phyloP scores from a whole-genome alignment of 306 rosid genomes.

The Sechiopsis laciniata region DNA sequence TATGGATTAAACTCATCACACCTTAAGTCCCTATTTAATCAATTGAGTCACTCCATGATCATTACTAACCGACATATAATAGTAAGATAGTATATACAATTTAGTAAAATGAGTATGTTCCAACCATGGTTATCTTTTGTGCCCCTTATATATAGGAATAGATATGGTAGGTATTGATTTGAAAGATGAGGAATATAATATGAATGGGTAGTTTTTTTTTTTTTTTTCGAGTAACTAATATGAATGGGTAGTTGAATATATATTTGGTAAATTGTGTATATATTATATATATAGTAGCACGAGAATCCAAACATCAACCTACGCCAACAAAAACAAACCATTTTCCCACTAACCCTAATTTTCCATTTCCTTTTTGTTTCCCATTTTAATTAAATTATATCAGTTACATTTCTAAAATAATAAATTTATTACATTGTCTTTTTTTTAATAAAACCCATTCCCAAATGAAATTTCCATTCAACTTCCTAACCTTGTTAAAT shows the following conservation, averaged over 20 bases:
- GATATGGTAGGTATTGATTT: too few relatives aligned
- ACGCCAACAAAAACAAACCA: conserved; percentile 16
- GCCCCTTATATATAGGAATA: too few relatives aligned
- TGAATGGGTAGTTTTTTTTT: not conserved
- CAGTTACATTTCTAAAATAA: not conserved
- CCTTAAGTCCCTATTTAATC: too few relatives aligned
- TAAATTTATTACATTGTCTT: not conserved
- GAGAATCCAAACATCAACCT: not conserved
- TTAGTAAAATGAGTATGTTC: too few relatives aligned
- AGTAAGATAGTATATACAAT: too few relatives aligned
- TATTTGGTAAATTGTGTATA: not conserved
- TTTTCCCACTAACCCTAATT: conserved; percentile 5
- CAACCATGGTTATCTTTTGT: too few relatives aligned
- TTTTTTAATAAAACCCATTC: not conserved
- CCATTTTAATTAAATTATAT: not conserved
- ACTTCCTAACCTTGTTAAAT: too few relatives aligned
- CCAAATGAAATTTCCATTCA: not conserved
- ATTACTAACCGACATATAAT: too few relatives aligned
- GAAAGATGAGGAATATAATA: not conserved
- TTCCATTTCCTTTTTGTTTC: not conserved
- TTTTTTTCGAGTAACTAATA: too few relatives aligned
- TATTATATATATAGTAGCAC: not conserved
- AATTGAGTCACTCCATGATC: too few relatives aligned
- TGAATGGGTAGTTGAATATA: not conserved
- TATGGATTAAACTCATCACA: too few relatives aligned